Evolutionary conservation across 1,139 yeast species (phyloP).

Genomic region (Hanseniaspora sp.): DNA sequence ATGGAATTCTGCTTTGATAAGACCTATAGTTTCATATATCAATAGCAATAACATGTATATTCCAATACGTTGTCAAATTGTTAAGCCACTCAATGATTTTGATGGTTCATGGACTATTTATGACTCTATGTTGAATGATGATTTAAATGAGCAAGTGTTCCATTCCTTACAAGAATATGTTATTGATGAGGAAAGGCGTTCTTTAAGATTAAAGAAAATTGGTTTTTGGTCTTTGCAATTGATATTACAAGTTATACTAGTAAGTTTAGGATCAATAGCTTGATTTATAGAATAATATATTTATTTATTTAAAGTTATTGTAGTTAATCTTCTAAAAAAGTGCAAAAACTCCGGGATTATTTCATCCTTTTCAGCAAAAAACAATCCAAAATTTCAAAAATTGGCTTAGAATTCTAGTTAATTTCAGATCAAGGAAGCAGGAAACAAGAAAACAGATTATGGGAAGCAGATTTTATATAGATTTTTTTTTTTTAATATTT

Average conservation of each 20-base stretch:
- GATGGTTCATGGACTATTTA: slow-evolving; percentile 95
- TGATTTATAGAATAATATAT: too few species aligned
- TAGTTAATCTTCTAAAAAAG: too few species aligned
- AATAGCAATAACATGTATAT: slow-evolving; percentile 69
- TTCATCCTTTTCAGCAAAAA: too few species aligned
- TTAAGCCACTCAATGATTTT: slow-evolving; percentile 67
- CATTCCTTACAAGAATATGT: slow-evolving; percentile 84
- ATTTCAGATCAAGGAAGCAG: not conserved
- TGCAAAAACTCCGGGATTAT: too few species aligned
- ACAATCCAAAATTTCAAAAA: too few species aligned
- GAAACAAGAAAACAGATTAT: not conserved
- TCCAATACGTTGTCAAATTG: slow-evolving; percentile 76
- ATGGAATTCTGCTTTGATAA: slow-evolving; percentile 76
- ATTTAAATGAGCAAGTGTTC: slow-evolving; percentile 77
- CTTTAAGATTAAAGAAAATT: slow-evolving; percentile 63
- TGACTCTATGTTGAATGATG: slow-evolving; percentile 85
- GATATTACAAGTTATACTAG: slow-evolving; percentile 63
- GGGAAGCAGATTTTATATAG: not conserved
- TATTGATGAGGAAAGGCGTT: slow-evolving; percentile 70
- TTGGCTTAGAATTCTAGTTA: not conserved
- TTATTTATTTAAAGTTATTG: too few species aligned
- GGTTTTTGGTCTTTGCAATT: slow-evolving; percentile 91
- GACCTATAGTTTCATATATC: slow-evolving; percentile 93
- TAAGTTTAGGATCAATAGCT: slow-evolving; percentile 63
- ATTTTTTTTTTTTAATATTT: too few species aligned